Evolutionary conservation across 176 grass and related monocot genomes (phyloP), one percentile per base, ranked within the genome.

Genomic region (Typha latifolia): DNA sequence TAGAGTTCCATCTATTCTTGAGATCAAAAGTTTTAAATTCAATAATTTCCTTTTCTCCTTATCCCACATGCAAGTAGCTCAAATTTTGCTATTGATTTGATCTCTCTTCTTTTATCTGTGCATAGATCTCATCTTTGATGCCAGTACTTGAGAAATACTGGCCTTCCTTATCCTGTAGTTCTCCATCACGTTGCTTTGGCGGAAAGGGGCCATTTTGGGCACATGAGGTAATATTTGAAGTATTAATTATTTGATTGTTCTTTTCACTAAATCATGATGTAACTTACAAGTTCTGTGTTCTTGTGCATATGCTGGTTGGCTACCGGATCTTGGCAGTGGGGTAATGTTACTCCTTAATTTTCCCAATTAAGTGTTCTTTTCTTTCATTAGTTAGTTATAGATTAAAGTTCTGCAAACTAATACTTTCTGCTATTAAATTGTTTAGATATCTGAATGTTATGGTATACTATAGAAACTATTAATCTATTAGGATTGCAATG

Each of bases 101-200:
- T 57, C 79, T 32, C 11, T 63, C 53, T 65, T 31, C 10, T 74
- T 68, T 85, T 66, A 5, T 16, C 9, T 61, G 63, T 15, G 14
- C 2, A 32, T 66, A 99, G 94, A 72, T 99, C 48, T 73, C 78
- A 72, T 87, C 85, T 72, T 66, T 99, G 76, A 67, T 61, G 63
- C 76, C 89, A 43, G 82, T 75, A 71, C 75, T 99, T 3, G 86
- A 90, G 71, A 86, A 82, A 49, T 90, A 93, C 61, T 99, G 94
- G 94, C 89, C 22, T 12, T 79, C 69, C 1, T 56, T 79, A 13
- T 79, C 43, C 62, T 59, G 94, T 12, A 76, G 85, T 48, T 80
- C 79, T 63, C 78, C 83, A 10, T 90, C 78, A 3, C 80, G 77
- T 49, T 99, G 94, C 81, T 99, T 90, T 49, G 84, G 89, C 69